These are phyloP conservation scores for Suzukiozyma palmioleophila DNA, from an alignment of 1,139 yeast genomes.

Conservation along the genomic window DNA sequence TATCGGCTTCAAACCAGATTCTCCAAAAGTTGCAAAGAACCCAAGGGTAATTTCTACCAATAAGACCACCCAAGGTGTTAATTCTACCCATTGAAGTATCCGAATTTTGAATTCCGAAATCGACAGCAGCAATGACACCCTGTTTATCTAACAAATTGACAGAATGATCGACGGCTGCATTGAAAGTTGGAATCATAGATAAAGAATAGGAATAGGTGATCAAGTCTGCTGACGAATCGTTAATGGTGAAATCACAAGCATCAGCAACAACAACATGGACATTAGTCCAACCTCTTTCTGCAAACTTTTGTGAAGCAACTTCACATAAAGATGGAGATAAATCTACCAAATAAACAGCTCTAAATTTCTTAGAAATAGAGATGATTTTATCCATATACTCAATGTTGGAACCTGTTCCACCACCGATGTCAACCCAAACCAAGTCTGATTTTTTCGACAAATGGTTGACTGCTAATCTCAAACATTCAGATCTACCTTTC, in stretches of 20 bases:
- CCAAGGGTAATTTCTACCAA: conserved; percentile 73
- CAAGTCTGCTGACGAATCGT: conserved; percentile 45
- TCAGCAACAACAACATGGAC: conserved; percentile 71
- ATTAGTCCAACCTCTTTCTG: conserved; percentile 48
- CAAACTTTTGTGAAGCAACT: conserved; percentile 60
- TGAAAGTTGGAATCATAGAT: conserved; percentile 81
- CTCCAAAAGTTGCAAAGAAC: conserved; percentile 77
- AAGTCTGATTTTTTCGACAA: conserved; percentile 39
- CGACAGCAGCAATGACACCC: conserved; percentile 68
- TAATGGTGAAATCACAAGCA: conserved; percentile 65
- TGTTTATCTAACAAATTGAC: conserved; percentile 47
- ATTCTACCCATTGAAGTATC: conserved; percentile 67
- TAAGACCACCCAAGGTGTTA: conserved; percentile 70
- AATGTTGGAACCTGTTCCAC: conserved; percentile 81
- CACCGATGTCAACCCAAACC: conserved; percentile 83
- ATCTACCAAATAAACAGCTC: conserved; percentile 68
- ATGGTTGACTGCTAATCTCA: conserved; percentile 57
- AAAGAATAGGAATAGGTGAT: conserved; percentile 76
- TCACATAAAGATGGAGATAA: conserved; percentile 73
- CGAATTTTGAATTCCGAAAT: conserved; percentile 71
- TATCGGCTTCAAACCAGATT: conserved; percentile 82
- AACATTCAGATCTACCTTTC: conserved; percentile 67
- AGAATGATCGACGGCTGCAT: conserved; percentile 74
- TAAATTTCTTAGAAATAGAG: conserved; percentile 49
- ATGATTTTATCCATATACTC: conserved; percentile 64